Evolutionary conservation across 805 yeast species (phyloP), one percentile per base, ranked within the genome.

Genomic region (Suhomyces prunicola): DNA sequence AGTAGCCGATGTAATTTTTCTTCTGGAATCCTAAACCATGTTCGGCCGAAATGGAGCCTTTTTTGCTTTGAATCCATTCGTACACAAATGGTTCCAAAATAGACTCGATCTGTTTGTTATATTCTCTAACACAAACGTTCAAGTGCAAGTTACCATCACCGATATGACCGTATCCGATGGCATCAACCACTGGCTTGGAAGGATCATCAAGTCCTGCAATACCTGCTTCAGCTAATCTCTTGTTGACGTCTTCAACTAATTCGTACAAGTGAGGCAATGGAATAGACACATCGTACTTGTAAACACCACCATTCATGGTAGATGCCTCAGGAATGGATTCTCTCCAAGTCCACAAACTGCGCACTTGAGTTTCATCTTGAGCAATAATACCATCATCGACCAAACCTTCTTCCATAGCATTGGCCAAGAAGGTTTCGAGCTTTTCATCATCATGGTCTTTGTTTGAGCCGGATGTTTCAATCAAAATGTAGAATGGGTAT

Each of bases 1-100:
- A 81, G 74, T 93, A 94, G 8, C 86, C 86, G 60, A 93, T 80
- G 68, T 88, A 94, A 65, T 89, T 88, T 62, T 87, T 90, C 86
- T 94, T 94, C 65, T 93, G 97, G 82, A 94, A 90, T 0, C 99
- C 99, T 53, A 94, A 78, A 13, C 99, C 99, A 69, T 94, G 99
- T 71, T 94, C 99, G 26, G 99, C 99, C 54, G 96, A 87, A 50
- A 94, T 87, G 1, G 98, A 92, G 22, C 99, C 99, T 33, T 85
- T 74, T 57, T 82, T 77, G 26, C 70, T 62, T 71, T 81, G 64
- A 51, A 94, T 88, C 87, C 92, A 92, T 74, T 94, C 96, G 67
- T 91, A 94, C 29, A 94, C 94, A 72, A 88, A 94, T 46, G 99
- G 99, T 71, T 94, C 99, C 56, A 94, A 78, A 1, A 80, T 82